Evolutionary conservation across 2,329 filamentous ascomycete genomes (phyloP), one percentile per base, ranked within the genome.

Genomic region (Fusarium solani-melongenae): DNA sequence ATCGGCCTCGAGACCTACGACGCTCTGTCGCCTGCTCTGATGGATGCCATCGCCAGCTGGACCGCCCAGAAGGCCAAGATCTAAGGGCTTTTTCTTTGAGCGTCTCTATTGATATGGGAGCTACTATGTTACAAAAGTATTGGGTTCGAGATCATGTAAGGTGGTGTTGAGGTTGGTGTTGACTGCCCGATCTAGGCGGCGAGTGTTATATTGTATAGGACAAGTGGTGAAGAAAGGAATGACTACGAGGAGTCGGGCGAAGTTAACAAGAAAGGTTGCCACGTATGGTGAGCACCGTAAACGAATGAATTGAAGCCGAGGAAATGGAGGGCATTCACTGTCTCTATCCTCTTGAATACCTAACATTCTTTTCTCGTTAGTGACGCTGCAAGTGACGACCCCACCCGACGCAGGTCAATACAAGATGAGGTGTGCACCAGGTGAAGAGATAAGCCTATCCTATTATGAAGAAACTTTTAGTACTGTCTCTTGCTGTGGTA

Each of bases 1-100:
- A 74, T 88, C 20, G 91, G 91, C 0, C 81, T 93, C 58, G 84
- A 91, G 82, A 84, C 88, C 2, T 93, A 92, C 79, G 91, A 93
- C 80, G 85, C 85, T 20, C 82, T 93, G 53, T 89, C 86, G 6
- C 91, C 91, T 20, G 69, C 84, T 4, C 81, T 93, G 77, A 92
- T 92, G 91, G 91, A 93, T 76, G 82, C 84, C 31, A 84, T 91
- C 64, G 86, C 89, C 10, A 86, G 88, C 2, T 90, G 83, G 78
- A 88, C 87, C 0, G 90, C 84, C 0, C 82, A 89, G 82, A 88
- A 85, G 81, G 46, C 72, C 27, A 76, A 76, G 64, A 72, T 74
- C 65, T 72, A 63, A 71, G 39, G 17, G 17, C 1, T 12, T 49
- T 31, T n/a, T 31, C 24, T 51, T 29, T 49, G 22, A n/a, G 22